These are phyloP conservation scores for Pseudevernia furfuracea DNA, from an alignment of 495 filamentous ascomycete species.

Conservation along the genomic window DNA sequence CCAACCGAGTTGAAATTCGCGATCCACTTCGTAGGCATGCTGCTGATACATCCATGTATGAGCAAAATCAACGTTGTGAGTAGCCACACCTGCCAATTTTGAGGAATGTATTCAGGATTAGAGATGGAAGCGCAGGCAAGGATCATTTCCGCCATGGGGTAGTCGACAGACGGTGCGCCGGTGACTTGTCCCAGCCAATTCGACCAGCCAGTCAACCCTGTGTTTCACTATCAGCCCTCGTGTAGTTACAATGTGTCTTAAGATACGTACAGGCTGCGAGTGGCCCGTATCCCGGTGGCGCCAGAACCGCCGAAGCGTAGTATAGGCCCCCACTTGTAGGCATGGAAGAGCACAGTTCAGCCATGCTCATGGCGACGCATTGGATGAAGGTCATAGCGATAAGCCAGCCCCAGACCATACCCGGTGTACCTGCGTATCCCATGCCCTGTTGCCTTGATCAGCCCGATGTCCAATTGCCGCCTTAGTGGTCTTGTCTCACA, in stretches of 20 bases:
- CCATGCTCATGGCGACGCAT: conserved; percentile 61
- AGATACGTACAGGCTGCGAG: conserved; percentile 53
- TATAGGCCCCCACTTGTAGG: conserved; percentile 70
- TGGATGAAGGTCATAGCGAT: conserved; percentile 69
- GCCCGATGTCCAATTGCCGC: neutral
- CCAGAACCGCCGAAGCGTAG: conserved; percentile 72
- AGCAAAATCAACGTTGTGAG: conserved; percentile 63
- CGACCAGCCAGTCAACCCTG: conserved; percentile 62
- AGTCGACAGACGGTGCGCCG: conserved; percentile 59
- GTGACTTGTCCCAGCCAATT: conserved; percentile 70
- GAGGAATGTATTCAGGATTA: conserved; percentile 58
- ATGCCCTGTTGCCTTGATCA: conserved; percentile 40
- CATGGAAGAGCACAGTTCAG: conserved; percentile 60
- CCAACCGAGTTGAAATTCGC: conserved; percentile 69
- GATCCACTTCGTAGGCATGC: conserved; percentile 67
- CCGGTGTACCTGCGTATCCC: conserved; percentile 72
- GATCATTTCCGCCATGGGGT: conserved; percentile 61
- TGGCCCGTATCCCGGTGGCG: conserved; percentile 63
- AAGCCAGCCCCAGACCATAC: conserved; percentile 82
- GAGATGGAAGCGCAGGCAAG: conserved; percentile 62
- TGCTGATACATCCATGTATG: conserved; percentile 62
- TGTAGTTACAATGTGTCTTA: neutral
- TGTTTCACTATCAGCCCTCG: conserved; percentile 18
- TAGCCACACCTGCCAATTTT: conserved; percentile 62
- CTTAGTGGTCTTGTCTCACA: conserved; percentile 33